phyloP scores from a whole-genome alignment of 305 asterid species.

The Striga hermonthica region DNA sequence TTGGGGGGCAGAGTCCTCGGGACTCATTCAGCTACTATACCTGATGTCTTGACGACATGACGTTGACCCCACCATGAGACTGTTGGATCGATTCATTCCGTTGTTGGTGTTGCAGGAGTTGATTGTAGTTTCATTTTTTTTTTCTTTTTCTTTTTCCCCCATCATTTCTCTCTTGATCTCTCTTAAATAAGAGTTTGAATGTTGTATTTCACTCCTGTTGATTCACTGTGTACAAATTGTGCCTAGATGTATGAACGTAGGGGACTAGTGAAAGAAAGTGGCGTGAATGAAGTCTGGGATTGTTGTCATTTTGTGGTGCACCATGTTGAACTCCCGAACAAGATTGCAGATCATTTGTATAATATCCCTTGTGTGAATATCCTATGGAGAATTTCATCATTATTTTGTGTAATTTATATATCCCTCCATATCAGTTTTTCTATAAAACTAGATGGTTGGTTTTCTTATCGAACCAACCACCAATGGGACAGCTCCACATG shows the following conservation, averaged over 20 bases:
- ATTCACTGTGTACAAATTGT: background rate
- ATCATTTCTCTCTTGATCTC: background rate
- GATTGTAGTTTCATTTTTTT: background rate
- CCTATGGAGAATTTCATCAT: too few relatives aligned
- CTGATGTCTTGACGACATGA: constrained; percentile 76
- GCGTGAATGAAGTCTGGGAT: too few relatives aligned
- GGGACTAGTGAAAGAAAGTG: background rate
- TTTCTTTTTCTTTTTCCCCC: background rate
- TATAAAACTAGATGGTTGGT: too few relatives aligned
- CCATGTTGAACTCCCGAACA: too few relatives aligned
- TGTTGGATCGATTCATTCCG: constrained; percentile 1
- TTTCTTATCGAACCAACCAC: too few relatives aligned
- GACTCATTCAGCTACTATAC: constrained; percentile 53
- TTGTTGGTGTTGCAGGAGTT: constrained; percentile 13
- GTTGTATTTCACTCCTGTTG: constrained; percentile 24
- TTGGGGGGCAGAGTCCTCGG: constrained; percentile 81
- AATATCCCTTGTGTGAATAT: too few relatives aligned
- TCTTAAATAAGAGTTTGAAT: constrained; percentile 7
- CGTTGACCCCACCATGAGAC: constrained; percentile 1
- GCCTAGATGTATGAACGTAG: constrained; percentile 3
- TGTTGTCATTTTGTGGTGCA: too few relatives aligned
- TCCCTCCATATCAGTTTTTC: too few relatives aligned
- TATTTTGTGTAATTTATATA: too few relatives aligned
- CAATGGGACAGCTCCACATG: too few relatives aligned
- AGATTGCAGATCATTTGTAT: too few relatives aligned